A percentile compares a stretch with the other conserved stretches of the same genome.
Evolutionary conservation across 495 filamentous ascomycete species (phyloP).

Genomic region (Astrothelium subdiscretum): DNA sequence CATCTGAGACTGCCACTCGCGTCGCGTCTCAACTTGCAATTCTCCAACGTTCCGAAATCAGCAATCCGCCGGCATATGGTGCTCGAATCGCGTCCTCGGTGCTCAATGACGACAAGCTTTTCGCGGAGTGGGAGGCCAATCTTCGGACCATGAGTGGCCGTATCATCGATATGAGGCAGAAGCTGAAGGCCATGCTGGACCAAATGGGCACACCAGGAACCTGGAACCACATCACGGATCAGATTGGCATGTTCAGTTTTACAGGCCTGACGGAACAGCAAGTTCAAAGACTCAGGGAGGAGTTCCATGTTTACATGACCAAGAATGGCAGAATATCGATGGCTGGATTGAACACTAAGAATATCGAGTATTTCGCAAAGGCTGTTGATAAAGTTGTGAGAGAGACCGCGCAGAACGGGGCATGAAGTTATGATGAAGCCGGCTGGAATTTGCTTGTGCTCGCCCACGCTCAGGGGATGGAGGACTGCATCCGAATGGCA

Average conservation of each 20-base stretch:
- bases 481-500: too few species aligned
- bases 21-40: conserved; percentile 86
- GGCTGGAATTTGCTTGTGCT: too few species aligned
- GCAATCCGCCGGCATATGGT: conserved; percentile 89
- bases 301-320: conserved; percentile 93
- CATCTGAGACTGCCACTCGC: conserved; percentile 46
- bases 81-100: conserved; percentile 73
- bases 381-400: conserved; percentile 78
- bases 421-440: too few species aligned
- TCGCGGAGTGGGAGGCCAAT: conserved; percentile 91
- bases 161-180: conserved; percentile 79
- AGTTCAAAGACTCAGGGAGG: conserved; percentile 65
- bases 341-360: conserved; percentile 80
- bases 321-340: conserved; percentile 97
- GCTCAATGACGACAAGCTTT: conserved; percentile 72
- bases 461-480: too few species aligned
- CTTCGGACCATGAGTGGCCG: conserved; percentile 86
- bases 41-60: conserved; percentile 92
- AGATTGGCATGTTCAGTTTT: conserved; percentile 99
- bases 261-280: conserved; percentile 81
- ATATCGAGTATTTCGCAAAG: conserved; percentile 84
- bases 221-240: conserved; percentile 94
- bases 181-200: conserved; percentile 65
- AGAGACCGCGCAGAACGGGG: conserved; percentile 33
- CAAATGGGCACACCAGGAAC: conserved; percentile 71